Evolutionary conservation across 495 filamentous ascomycete genomes (phyloP).

Genomic region (Neurospora tetrasperma): DNA sequence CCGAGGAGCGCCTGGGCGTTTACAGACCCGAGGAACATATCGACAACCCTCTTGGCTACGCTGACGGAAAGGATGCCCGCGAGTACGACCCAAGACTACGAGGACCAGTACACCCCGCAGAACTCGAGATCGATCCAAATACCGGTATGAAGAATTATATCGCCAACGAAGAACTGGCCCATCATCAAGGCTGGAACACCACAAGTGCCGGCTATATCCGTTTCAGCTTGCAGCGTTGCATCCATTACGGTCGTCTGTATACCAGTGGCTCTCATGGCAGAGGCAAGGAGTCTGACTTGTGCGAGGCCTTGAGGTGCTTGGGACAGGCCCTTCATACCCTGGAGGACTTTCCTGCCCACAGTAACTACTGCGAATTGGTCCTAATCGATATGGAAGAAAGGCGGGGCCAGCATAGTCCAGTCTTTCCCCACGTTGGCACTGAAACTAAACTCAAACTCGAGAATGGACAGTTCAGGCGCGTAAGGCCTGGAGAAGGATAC

Average conservation of each 20-base stretch:
- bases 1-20: conserved; percentile 76
- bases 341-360: conserved; percentile 93
- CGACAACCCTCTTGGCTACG: conserved; percentile 82
- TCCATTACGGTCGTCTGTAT: conserved; percentile 84
- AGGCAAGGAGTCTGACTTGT: conserved; percentile 77
- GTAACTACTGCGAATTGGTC: conserved; percentile 84
- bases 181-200: conserved; percentile 48
- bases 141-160: conserved; percentile 99
- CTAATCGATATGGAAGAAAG: conserved; percentile 49
- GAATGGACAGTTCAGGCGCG: not conserved
- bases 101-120: conserved; percentile 57
- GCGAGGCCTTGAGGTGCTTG: conserved; percentile 74
- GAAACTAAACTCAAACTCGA: conserved; percentile 57
- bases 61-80: conserved; percentile 77
- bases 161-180: conserved; percentile 54
- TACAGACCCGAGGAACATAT: conserved; percentile 97
- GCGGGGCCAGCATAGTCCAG: conserved; percentile 50
- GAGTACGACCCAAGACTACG: conserved; percentile 77
- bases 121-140: conserved; percentile 70
- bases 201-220: conserved; percentile 87
- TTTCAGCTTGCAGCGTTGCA: conserved; percentile 70
- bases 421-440: conserved; percentile 81
- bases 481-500: conserved; percentile 10
- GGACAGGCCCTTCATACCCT: conserved; percentile 89
- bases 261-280: conserved; percentile 53